Evolutionary conservation across 2,329 filamentous ascomycete species (phyloP), one percentile per base, ranked within the genome.

Genomic region (Rutstroemia sp.): DNA sequence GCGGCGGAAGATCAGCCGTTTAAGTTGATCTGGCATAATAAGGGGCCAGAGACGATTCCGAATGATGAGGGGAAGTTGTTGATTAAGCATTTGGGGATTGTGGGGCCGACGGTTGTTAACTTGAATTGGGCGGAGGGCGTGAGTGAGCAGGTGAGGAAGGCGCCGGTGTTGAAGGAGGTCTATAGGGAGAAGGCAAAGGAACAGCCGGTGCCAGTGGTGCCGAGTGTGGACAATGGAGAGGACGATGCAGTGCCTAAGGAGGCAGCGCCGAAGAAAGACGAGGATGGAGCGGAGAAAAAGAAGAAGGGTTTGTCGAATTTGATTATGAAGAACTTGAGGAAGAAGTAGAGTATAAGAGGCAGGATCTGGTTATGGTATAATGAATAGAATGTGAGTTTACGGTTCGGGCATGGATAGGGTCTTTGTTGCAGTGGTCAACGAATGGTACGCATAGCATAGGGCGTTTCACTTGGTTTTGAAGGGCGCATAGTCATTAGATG

Each of bases 71-170:
- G 71, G 38, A 78, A 78, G 67, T 79, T 70, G 46, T 74, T 96
- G n/a, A 88, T 96, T 57, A 77, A 79, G 51, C 83, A 86, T 56
- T 79, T 95, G 63, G 82, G 84, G 14, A 80, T 96, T 60, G 79
- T 78, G 3, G 84, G 84, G 6, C 79, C 83, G 37, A 84, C 92
- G 34, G 75, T 95, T 8, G 75, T 96, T 45, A 92, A 86, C 58
- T 80, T 95, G 59, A 73, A 83, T 1, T 95, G 90, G 88, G 81
- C 83, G 19, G 79, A 85, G 48, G 76, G 71, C 39, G 87, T 84
- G 1, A 76, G 79, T n/a, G 65, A 73, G 1, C 73, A 77, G 10
- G 79, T 78, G 4, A 76, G 84, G 58, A 78, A 77, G 30, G 25
- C n/a, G 27, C 73, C 72, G 23, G 64, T 61, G 7, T 54, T 70